Conservation (phyloP, 2,329 filamentous ascomycete genomes). For the Alternaria sp. region DNA sequence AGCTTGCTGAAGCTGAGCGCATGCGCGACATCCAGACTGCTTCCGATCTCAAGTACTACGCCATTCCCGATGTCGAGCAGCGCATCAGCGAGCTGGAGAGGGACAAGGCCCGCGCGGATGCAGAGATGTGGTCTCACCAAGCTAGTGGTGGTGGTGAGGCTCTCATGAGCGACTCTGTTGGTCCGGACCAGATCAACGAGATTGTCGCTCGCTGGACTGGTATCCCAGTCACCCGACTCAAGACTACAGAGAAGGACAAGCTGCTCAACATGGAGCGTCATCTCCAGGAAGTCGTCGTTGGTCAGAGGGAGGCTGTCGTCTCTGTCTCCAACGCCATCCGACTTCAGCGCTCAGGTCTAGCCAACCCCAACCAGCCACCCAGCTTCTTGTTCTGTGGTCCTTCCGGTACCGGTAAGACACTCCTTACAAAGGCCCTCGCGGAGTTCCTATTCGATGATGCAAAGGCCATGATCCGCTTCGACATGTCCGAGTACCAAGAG, state of each 20-base stretch:
- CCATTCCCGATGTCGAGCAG: constrained; percentile 87
- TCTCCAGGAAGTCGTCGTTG: constrained; percentile 83
- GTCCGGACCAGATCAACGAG: constrained; percentile 97
- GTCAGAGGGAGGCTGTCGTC: constrained; percentile 90
- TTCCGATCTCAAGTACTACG: constrained; percentile 95
- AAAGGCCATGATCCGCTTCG: constrained; percentile 97
- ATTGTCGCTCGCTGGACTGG: constrained; percentile 98
- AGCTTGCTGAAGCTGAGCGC: constrained; percentile 91
- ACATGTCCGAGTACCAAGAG: constrained; percentile 99
- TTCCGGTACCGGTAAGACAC: constrained; percentile 96
- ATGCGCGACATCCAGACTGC: constrained; percentile 83
- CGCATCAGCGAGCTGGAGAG: constrained; percentile 82
- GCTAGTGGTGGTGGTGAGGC: constrained; percentile 67
- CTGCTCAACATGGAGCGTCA: constrained; percentile 95
- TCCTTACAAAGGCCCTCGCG: constrained; percentile 94
- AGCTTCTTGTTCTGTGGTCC: constrained; percentile 99
- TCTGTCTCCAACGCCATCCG: constrained; percentile 96
- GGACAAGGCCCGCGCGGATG: constrained; percentile 80
- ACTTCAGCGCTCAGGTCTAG: constrained; percentile 89
- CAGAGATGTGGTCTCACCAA: constrained; percentile 60
- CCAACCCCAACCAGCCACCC: constrained; percentile 94
- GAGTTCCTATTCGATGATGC: constrained; percentile 98
- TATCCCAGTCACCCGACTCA: constrained; percentile 92
- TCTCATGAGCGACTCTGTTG: constrained; percentile 90
- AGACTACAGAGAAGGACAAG: constrained; percentile 97